Conservation (phyloP, 2,329 filamentous ascomycete species). For the Diplodia corticola region DNA sequence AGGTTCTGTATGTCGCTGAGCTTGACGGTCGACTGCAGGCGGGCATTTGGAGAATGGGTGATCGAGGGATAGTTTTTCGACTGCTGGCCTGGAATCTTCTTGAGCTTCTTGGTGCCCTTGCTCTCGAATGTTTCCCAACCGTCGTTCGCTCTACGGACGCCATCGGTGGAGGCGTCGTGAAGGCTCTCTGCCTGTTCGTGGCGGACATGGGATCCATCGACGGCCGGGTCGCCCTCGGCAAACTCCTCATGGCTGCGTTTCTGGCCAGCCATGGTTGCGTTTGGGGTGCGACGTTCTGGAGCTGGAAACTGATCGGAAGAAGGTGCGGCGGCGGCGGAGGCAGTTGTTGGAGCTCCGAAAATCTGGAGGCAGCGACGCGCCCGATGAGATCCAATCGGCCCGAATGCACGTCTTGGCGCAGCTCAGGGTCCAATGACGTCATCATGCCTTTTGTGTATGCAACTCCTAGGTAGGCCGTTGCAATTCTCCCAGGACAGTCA, state of each 20-base stretch:
- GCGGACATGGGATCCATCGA: neutral
- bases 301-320: neutral
- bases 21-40: slow-evolving; percentile 56
- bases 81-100: slow-evolving; percentile 37
- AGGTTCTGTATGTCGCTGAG: slow-evolving; percentile 60
- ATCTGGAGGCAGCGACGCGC: slow-evolving; percentile 7
- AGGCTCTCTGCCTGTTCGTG: neutral
- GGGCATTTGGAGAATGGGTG: slow-evolving; percentile 54
- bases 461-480: too few relatives aligned
- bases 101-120: slow-evolving; percentile 26
- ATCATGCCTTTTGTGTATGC: neutral
- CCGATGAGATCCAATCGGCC: slow-evolving; percentile 10
- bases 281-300: neutral
- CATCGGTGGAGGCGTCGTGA: slow-evolving; percentile 7
- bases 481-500: neutral
- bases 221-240: neutral
- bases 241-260: slow-evolving; percentile 21
- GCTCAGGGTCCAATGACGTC: neutral
- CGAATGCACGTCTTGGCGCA: neutral
- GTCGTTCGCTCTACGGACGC: slow-evolving; percentile 20
- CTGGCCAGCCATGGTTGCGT: slow-evolving; percentile 10
- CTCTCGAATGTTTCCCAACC: slow-evolving; percentile 32
- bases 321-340: neutral
- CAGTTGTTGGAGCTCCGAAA: slow-evolving; percentile 13
- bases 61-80: slow-evolving; percentile 56